These are phyloP conservation scores for Polytrichum commune DNA, from an alignment of 225 moss, liverwort and hornwort genomes.

Conservation along the genomic window DNA sequence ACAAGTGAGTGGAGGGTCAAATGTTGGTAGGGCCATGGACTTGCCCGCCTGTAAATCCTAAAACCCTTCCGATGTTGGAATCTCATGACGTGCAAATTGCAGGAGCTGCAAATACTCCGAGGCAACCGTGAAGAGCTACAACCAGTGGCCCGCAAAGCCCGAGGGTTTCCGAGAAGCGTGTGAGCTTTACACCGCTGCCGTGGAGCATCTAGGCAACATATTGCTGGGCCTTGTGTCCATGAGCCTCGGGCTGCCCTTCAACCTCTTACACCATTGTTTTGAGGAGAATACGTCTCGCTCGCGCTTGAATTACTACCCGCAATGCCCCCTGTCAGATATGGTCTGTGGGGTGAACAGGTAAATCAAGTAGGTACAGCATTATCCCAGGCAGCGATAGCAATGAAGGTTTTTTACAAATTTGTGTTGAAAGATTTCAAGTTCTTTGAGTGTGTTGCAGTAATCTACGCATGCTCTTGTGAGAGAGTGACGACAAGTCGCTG, in stretches of 20 bases:
- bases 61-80: neutral
- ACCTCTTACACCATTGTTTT: slow-evolving; percentile 39
- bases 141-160: slow-evolving; percentile 48
- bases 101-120: slow-evolving; percentile 43
- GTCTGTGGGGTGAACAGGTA: slow-evolving; percentile 58
- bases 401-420: no score
- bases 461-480: no score
- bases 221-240: slow-evolving; percentile 42
- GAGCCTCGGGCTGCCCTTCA: slow-evolving; percentile 52
- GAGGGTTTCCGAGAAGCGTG: slow-evolving; percentile 39
- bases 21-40: neutral
- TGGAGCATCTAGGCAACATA: slow-evolving; percentile 28
- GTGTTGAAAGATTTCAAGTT: no score
- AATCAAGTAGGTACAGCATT: no score
- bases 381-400: no score
- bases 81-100: neutral
- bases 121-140: slow-evolving; percentile 28
- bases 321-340: slow-evolving; percentile 38
- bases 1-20: no score
- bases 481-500: no score
- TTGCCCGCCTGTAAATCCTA: neutral
- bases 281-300: slow-evolving; percentile 29
- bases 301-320: slow-evolving; percentile 52
- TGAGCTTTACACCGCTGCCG: slow-evolving; percentile 33
- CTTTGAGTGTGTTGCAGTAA: no score